Conservation (phyloP, 2,329 filamentous ascomycete genomes). For the Dothideomycetidae sp. region DNA sequence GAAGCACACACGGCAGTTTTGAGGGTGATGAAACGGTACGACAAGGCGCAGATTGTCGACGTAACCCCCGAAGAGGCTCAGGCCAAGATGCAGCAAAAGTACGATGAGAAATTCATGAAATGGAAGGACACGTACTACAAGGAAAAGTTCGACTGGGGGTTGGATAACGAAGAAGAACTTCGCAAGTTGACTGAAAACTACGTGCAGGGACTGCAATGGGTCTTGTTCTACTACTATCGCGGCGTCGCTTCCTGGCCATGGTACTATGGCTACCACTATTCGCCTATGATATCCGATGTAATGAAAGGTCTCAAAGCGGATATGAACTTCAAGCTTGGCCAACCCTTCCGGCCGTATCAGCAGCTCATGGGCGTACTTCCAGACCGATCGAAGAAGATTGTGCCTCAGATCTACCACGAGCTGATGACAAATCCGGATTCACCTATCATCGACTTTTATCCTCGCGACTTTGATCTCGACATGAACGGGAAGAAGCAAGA, state of each 20-base stretch:
- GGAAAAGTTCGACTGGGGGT: constrained; percentile 79
- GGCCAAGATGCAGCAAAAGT: constrained; percentile 65
- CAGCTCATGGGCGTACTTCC: constrained; percentile 97
- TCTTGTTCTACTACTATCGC: constrained; percentile 93
- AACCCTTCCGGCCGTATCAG: constrained; percentile 88
- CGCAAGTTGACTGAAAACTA: constrained; percentile 84
- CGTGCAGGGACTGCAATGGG: constrained; percentile 94
- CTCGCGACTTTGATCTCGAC: constrained; percentile 88
- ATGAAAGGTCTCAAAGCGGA: constrained; percentile 74
- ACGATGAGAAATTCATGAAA: constrained; percentile 73
- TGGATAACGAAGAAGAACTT: constrained; percentile 67
- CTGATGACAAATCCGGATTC: constrained; percentile 85
- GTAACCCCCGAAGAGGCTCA: constrained; percentile 65
- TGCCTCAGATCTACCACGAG: constrained; percentile 72
- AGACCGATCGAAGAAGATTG: constrained; percentile 93
- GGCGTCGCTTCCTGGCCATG: constrained; percentile 97
- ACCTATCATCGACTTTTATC: constrained; percentile 96
- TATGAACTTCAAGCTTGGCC: constrained; percentile 82
- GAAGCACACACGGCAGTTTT: constrained; percentile 71
- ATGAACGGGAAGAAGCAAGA: constrained; percentile 99
- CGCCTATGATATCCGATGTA: constrained; percentile 93
- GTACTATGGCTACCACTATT: constrained; percentile 95
- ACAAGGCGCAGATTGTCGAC: constrained; percentile 77
- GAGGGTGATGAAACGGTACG: constrained; percentile 77
- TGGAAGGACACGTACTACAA: constrained; percentile 96